Evolutionary conservation across 2,329 filamentous ascomycete species (phyloP), one percentile per base, ranked within the genome.

Genomic region (Rutstroemia sp.): DNA sequence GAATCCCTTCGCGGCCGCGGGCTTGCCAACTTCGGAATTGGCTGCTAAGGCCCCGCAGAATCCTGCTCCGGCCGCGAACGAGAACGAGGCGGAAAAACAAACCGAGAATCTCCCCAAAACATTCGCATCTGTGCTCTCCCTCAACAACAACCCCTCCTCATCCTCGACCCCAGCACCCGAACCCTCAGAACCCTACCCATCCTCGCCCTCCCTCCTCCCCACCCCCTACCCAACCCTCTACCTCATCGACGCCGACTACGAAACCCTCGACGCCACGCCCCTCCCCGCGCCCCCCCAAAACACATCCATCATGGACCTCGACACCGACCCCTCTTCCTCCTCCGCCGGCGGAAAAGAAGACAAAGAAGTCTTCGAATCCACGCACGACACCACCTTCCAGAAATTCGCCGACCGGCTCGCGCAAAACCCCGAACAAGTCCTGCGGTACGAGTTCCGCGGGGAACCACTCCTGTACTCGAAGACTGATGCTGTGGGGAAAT

Each of bases 241-340:
- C 74, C 83, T 92, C 46, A 78, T 86, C 51, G 94, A 97, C 64
- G 92, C 92, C 51, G 92, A 96, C 67, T 95, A 89, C 73, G 94
- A 99, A 72, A 88, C 87, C 4, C 80, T 97, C 25, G 89, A 89
- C 60, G 70, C 72, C 17, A 68, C 83, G 63, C 63, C 76, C 68
- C 2, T 78, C 80, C 0, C 72, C 73, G 30, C 78, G 79, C 45
- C 78, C 78, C 38, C 76, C 75, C 49, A 67, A 58, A 69, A 30
- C 27, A 30, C 73, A 39, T 74, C 74, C 14, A n/a, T 42, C 17
- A 75, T 80, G 56, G 72, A 76, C 14, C 73, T 75, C 9, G 76
- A 81, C 66, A 77, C 80, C 48, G 63, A 61, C 1, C 23, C 23
- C 4, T 23, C 23, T 5, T 58, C 62, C 9, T 60, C 71, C 51